These are phyloP conservation scores for Salix dunnii DNA, from an alignment of 345 rosid species.

Conservation along the genomic window DNA sequence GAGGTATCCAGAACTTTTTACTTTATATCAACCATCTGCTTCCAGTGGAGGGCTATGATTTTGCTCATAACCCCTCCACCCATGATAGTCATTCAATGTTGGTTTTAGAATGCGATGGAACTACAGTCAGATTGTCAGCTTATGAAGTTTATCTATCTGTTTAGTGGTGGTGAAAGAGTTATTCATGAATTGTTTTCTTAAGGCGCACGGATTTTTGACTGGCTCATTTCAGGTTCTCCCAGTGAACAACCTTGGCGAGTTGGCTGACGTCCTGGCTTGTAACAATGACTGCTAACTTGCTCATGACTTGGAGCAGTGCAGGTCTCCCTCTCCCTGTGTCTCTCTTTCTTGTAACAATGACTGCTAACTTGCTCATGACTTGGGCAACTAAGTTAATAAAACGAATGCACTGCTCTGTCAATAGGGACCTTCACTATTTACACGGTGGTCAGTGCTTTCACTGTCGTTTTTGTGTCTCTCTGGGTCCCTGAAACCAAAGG, in stretches of 20 bases:
- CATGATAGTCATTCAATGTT: neutral
- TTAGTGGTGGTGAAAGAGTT: neutral
- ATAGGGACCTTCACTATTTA: slow-evolving; percentile 30
- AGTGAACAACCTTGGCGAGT: slow-evolving; percentile 63
- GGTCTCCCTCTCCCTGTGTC: slow-evolving; percentile 49
- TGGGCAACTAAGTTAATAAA: too few species aligned
- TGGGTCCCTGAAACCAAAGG: slow-evolving; percentile 35
- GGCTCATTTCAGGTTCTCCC: slow-evolving; percentile 71
- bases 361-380: too few species aligned
- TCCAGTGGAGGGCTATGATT: neutral
- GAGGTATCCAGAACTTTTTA: slow-evolving; percentile 12
- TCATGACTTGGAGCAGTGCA: slow-evolving; percentile 79
- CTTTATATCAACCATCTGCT: neutral
- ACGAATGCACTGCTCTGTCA: neutral
- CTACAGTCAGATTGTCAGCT: neutral
- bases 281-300: slow-evolving; percentile 90
- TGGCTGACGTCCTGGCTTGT: slow-evolving; percentile 72
- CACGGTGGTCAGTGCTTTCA: slow-evolving; percentile 22
- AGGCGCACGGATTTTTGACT: neutral
- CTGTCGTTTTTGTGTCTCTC: slow-evolving; percentile 22
- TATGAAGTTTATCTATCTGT: neutral
- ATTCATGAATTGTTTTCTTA: neutral
- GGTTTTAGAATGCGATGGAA: neutral
- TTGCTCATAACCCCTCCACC: neutral
- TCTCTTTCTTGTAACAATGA: slow-evolving; percentile 3